Evolutionary conservation across 306 rosid genomes (phyloP).

Genomic region (Hippophae tibetana): DNA sequence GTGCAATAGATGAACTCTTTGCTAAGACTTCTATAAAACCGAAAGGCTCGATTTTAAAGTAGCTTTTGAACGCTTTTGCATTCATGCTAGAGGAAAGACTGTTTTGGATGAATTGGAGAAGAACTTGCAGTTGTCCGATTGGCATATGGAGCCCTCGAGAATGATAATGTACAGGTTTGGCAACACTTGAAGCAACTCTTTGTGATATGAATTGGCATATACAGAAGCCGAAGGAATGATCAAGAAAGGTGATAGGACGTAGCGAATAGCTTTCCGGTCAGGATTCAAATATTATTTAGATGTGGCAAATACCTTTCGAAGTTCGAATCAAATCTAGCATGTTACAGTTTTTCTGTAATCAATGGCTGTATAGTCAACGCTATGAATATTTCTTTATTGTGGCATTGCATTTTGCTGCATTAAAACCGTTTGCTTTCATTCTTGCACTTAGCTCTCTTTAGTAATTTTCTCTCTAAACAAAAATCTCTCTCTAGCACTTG

Average conservation of each 20-base stretch:
- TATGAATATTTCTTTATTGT: too few species aligned
- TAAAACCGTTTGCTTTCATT: too few species aligned
- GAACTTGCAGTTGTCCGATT: constrained; percentile 73
- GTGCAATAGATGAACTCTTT: constrained; percentile 73
- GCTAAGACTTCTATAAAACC: constrained; percentile 65
- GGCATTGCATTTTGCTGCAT: too few species aligned
- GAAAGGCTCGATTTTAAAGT: constrained; percentile 64
- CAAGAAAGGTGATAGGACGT: constrained; percentile 76
- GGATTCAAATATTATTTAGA: constrained; percentile 47
- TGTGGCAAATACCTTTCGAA: constrained; percentile 81
- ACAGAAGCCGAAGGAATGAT: constrained; percentile 85
- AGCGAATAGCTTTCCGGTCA: constrained; percentile 92
- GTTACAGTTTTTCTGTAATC: too few species aligned
- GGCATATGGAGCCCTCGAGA: constrained; percentile 98
- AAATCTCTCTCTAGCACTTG: too few species aligned
- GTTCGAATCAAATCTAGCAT: too few species aligned
- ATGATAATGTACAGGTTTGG: constrained; percentile 90
- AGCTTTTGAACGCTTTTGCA: constrained; percentile 89
- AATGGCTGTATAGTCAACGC: too few species aligned
- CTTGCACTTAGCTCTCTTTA: too few species aligned
- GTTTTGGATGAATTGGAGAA: constrained; percentile 87
- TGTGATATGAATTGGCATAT: constrained; percentile 85
- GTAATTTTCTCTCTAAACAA: too few species aligned
- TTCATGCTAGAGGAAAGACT: constrained; percentile 89
- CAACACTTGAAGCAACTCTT: constrained; percentile 87